Evolutionary conservation across 2,329 filamentous ascomycete species (phyloP).

Genomic region (Aulographum hederae): DNA sequence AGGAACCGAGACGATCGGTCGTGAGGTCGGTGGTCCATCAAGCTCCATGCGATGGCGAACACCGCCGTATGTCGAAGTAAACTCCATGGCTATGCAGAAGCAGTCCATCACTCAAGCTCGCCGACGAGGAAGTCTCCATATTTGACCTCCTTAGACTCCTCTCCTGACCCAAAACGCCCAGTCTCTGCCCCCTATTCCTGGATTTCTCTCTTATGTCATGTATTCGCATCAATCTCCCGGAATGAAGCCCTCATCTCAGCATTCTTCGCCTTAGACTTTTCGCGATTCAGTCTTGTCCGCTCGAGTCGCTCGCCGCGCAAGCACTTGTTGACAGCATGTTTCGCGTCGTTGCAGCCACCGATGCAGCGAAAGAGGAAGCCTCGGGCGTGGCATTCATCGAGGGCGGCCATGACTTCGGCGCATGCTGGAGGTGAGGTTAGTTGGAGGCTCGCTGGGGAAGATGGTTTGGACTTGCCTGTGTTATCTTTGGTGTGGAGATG

Average conservation of each 20-base stretch:
- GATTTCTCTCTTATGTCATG: too few relatives aligned
- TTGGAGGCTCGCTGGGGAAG: not conserved
- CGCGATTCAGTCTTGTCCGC: slow-evolving; percentile 59
- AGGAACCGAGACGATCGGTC: too few relatives aligned
- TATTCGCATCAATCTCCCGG: slow-evolving; percentile 60
- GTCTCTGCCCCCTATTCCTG: too few relatives aligned
- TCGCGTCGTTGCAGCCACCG: slow-evolving; percentile 79
- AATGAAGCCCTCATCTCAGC: slow-evolving; percentile 59
- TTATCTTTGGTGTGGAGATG: slow-evolving; percentile 91
- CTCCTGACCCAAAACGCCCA: too few relatives aligned
- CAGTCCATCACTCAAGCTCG: too few relatives aligned
- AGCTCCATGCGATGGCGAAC: too few relatives aligned
- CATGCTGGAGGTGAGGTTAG: slow-evolving; percentile 42
- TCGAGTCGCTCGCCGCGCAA: slow-evolving; percentile 64
- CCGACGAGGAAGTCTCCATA: too few relatives aligned
- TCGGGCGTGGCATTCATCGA: slow-evolving; percentile 85
- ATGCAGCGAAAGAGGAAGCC: slow-evolving; percentile 86
- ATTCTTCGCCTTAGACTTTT: slow-evolving; percentile 49
- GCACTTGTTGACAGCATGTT: slow-evolving; percentile 69
- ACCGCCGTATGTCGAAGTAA: too few relatives aligned
- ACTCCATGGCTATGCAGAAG: too few relatives aligned
- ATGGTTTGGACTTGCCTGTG: slow-evolving; percentile 50
- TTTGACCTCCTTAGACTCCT: too few relatives aligned
- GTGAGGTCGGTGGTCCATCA: too few relatives aligned
- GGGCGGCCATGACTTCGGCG: slow-evolving; percentile 80